Conservation (phyloP, 2,329 filamentous ascomycete genomes). For the Trichoderma koningii region DNA sequence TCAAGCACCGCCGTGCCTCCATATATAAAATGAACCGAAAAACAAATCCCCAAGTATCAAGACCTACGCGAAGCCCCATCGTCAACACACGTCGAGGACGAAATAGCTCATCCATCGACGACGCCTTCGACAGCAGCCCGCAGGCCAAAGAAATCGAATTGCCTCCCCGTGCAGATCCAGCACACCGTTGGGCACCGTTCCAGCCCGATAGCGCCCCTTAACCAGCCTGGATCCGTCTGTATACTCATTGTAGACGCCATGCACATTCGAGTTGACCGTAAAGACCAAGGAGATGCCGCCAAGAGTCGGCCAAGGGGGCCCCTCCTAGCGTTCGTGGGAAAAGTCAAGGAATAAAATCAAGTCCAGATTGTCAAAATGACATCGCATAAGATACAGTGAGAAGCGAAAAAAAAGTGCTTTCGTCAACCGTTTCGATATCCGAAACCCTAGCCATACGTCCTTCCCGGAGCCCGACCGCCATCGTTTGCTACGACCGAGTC, state of each 20-base stretch:
- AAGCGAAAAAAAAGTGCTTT: constrained; percentile 28
- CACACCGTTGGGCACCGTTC: constrained; percentile 23
- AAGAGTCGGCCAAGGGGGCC: constrained; percentile 13
- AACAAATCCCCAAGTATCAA: constrained; percentile 17
- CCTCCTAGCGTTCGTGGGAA: constrained; percentile 11
- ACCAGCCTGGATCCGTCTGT: constrained; percentile 27
- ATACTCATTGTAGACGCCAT: constrained; percentile 30
- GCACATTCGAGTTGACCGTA: constrained; percentile 25
- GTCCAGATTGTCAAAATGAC: constrained; percentile 28
- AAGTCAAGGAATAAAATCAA: constrained; percentile 25
- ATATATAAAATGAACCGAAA: constrained; percentile 17
- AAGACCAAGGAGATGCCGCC: constrained; percentile 21
- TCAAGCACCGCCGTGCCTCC: constrained; percentile 21
- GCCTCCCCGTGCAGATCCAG: constrained; percentile 28
- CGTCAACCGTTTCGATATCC: constrained; percentile 26
- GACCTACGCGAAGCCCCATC: not conserved
- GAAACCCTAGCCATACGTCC: constrained; percentile 27
- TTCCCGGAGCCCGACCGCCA: constrained; percentile 22
- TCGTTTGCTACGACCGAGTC: constrained; percentile 22
- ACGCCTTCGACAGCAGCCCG: not conserved
- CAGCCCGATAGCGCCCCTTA: constrained; percentile 23
- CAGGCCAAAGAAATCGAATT: constrained; percentile 22
- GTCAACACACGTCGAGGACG: not conserved
- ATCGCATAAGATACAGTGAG: constrained; percentile 32
- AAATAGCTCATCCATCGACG: not conserved